Evolutionary conservation across 768 basidiomycete species (phyloP), one percentile per base, ranked within the genome.

Genomic region (Cystofilobasidium macerans): DNA sequence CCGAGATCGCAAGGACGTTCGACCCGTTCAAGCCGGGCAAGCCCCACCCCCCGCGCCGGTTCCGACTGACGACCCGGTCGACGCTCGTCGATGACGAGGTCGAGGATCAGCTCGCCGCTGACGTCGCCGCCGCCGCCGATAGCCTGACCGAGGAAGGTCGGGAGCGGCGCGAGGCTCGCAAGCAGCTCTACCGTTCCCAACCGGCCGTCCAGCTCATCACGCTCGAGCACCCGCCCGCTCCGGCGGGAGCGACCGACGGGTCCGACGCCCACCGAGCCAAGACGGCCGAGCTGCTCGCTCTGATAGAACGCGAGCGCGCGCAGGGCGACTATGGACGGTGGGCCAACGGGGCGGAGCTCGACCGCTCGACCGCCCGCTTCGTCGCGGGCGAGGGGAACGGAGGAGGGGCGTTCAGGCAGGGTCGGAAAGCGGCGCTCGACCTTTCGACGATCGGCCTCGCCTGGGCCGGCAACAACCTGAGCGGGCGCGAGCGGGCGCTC

Each of bases 11-110:
- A 5, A 3, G 51, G 5, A 12, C 28, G 9, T 32, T 30, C 28
- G 51, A 54, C 51, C 51, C 51, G 51, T 54, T 30, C 51, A 12
- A 22, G 2, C 51, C 51, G 26, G 51, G 51, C 51, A 54, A 54
- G 30, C 51, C 51, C 28, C 51, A 54, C 30, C 51, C 51, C 14
- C 51, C 28, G 28, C 51, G 51, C 26, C 18, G 28, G 9, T 54
- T 54, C 51, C 51, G 51, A 7, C 51, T 54, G 45, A 47, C 45
- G 45, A 47, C 45, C 22, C 45, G 24, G 16, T 42, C 45, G 45
- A 47, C 45, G 22, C 45, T 42, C 22, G 11, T 45, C 43, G 11
- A 5, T 5, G 43, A 11, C 43, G 43, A 45, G 43, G 43, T 14
- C 43, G 43, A 40, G 9, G 38, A 8, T 16, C 9, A 40, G 38